Percentiles rank a stretch among this genome's conserved stretches.
These are phyloP conservation scores for Colletotrichum paranaense DNA, from an alignment of 2,329 filamentous ascomycete species.

Conservation along the genomic window DNA sequence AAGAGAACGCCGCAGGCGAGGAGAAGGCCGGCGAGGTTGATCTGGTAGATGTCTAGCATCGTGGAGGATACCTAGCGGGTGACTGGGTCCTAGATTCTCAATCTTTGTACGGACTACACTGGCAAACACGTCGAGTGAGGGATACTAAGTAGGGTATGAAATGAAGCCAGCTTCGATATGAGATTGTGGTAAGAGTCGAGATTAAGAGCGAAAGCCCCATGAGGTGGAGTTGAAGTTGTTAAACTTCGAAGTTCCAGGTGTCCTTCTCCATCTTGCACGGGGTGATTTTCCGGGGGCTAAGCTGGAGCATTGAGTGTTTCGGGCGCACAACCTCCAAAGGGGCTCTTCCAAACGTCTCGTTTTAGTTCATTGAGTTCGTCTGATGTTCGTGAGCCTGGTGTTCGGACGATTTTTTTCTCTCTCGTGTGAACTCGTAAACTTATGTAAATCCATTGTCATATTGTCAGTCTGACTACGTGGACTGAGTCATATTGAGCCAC, in stretches of 20 bases:
- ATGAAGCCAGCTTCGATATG: not conserved
- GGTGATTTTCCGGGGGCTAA: slow-evolving; percentile 20
- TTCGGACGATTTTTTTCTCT: not conserved
- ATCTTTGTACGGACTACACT: not conserved
- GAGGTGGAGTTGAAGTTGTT: not conserved
- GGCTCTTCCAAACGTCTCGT: not conserved
- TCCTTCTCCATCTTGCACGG: slow-evolving; percentile 24
- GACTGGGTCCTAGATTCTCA: not conserved
- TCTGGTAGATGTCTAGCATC: slow-evolving; percentile 47
- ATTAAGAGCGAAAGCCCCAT: not conserved
- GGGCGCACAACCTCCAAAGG: slow-evolving; percentile 11
- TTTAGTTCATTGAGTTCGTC: slow-evolving; percentile 10
- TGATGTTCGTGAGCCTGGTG: not conserved
- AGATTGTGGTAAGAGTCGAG: not conserved
- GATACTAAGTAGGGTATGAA: not conserved
- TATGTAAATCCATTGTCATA: not conserved
- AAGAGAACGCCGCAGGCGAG: slow-evolving; percentile 44
- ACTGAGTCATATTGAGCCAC: not conserved
- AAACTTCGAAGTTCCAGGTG: slow-evolving; percentile 22
- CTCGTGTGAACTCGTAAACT: not conserved
- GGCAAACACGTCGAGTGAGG: not conserved
- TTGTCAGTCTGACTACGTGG: not conserved
- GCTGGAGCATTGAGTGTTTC: slow-evolving; percentile 34
- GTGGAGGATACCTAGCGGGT: not conserved
- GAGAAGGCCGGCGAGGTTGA: slow-evolving; percentile 47